A percentile compares a stretch with the other conserved stretches of the same genome.
These are phyloP conservation scores for Globisporangium irregulare DNA, from an alignment of 352 stramenopile genomes.

Conservation along the genomic window DNA sequence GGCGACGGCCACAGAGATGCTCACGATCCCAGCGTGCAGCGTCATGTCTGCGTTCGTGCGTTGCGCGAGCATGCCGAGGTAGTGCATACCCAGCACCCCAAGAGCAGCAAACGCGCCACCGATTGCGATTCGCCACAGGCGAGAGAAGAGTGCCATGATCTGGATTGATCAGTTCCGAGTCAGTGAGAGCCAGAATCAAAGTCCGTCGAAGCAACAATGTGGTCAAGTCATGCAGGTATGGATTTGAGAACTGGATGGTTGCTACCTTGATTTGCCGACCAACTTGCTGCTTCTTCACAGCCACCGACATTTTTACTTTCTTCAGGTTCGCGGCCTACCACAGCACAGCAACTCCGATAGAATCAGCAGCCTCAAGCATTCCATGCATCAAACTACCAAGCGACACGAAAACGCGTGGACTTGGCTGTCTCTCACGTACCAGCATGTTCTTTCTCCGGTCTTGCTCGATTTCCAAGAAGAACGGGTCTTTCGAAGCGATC, in stretches of 20 bases:
- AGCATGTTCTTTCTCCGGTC: conserved; percentile 32
- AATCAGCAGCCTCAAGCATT: not conserved
- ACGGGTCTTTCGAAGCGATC: conserved; percentile 53
- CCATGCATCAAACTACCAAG: too few species aligned
- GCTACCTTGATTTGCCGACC: conserved; percentile 16
- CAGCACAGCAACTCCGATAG: not conserved
- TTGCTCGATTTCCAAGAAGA: conserved; percentile 57
- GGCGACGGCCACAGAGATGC: conserved; percentile 42
- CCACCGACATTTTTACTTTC: conserved; percentile 18
- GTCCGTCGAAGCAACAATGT: too few species aligned
- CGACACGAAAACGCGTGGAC: too few species aligned
- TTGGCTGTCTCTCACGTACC: not conserved
- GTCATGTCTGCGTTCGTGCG: conserved; percentile 40
- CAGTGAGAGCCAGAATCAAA: not conserved
- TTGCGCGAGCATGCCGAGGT: conserved; percentile 64
- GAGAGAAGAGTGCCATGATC: conserved; percentile 52
- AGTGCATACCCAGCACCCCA: conserved; percentile 71
- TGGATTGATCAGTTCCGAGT: conserved; percentile 7
- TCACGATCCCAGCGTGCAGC: conserved; percentile 34
- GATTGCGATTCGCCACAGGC: conserved; percentile 39
- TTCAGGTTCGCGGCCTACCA: conserved; percentile 10
- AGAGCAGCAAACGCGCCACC: conserved; percentile 48
- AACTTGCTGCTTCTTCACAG: conserved; percentile 16
- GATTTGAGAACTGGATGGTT: too few species aligned
- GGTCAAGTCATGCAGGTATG: too few species aligned